A percentile compares a stretch with the other conserved stretches of the same genome.
phyloP scores from a whole-genome alignment of 208 protist genomes.

The Trypanosoma boissoni region DNA sequence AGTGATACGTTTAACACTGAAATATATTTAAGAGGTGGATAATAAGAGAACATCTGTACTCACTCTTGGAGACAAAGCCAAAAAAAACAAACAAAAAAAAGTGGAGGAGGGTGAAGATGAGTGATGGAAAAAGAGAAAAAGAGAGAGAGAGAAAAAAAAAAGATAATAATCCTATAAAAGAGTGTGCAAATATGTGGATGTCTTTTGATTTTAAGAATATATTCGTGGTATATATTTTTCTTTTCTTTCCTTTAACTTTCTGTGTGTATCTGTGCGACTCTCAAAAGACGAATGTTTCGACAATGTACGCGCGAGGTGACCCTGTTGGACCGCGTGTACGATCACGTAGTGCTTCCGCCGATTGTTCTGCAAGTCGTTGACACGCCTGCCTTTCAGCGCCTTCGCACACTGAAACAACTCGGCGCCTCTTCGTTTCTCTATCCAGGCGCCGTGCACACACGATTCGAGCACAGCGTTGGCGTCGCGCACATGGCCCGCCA shows the following conservation, averaged over 20 bases:
- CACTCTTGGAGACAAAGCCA: too few species aligned
- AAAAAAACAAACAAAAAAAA: too few species aligned
- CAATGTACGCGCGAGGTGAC: slow-evolving; percentile 46
- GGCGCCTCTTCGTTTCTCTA: slow-evolving; percentile 93
- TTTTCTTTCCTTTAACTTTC: neutral
- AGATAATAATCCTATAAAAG: neutral
- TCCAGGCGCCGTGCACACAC: slow-evolving; percentile 93
- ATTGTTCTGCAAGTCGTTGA: slow-evolving; percentile 87
- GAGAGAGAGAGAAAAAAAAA: too few species aligned
- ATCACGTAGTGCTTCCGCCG: slow-evolving; percentile 71
- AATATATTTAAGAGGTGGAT: too few species aligned
- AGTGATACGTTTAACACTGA: neutral
- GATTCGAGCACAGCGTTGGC: slow-evolving; percentile 97
- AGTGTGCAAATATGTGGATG: neutral
- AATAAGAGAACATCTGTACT: too few species aligned
- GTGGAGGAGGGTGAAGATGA: too few species aligned
- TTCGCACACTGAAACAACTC: slow-evolving; percentile 94
- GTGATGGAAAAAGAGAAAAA: too few species aligned
- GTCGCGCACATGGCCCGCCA: slow-evolving; percentile 90
- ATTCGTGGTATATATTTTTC: slow-evolving; percentile 6
- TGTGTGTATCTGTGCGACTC: neutral
- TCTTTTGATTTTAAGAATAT: neutral
- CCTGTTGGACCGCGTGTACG: slow-evolving; percentile 83
- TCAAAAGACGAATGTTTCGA: slow-evolving; percentile 21
- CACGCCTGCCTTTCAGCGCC: slow-evolving; percentile 95